A percentile compares a stretch with the other conserved stretches of the same genome.
Evolutionary conservation across 2,329 filamentous ascomycete genomes (phyloP).

Genomic region (Chaetomium sp.): DNA sequence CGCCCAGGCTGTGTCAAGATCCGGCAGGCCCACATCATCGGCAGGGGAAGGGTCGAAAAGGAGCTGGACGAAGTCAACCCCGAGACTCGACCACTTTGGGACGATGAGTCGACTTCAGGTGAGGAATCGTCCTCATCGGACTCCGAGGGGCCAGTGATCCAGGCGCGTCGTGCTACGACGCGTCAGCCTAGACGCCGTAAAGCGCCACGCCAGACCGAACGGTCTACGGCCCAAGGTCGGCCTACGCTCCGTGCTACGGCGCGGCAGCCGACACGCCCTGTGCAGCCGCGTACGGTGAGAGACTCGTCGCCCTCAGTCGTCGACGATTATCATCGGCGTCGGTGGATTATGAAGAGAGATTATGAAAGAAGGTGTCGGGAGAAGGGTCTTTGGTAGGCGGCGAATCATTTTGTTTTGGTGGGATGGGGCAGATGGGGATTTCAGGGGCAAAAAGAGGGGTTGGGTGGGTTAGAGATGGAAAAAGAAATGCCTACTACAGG

Average conservation of each 20-base stretch:
- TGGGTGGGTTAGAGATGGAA: neutral
- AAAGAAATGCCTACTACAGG: constrained; percentile 30
- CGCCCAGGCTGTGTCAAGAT: neutral
- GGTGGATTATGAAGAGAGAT: neutral
- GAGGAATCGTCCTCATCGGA: neutral
- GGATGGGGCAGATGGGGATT: neutral
- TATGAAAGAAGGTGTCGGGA: neutral
- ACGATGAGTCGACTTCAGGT: neutral
- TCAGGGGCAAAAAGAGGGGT: neutral
- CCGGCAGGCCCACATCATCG: neutral
- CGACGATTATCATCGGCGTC: neutral
- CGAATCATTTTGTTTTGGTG: neutral
- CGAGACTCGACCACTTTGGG: no score
- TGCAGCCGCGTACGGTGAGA: neutral
- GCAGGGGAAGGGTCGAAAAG: neutral
- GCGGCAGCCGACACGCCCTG: neutral
- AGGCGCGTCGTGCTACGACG: neutral
- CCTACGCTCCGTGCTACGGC: neutral
- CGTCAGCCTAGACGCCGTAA: neutral
- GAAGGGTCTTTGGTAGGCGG: neutral
- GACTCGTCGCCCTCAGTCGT: neutral
- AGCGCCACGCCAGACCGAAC: no score
- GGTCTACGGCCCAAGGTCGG: no score
- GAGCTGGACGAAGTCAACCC: constrained; percentile 4
- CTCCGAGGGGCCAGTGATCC: no score